A percentile compares a stretch with the other conserved stretches of the same genome.
phyloP scores from a whole-genome alignment of 768 basidiomycete genomes.

The Podaxis mareebaensis region DNA sequence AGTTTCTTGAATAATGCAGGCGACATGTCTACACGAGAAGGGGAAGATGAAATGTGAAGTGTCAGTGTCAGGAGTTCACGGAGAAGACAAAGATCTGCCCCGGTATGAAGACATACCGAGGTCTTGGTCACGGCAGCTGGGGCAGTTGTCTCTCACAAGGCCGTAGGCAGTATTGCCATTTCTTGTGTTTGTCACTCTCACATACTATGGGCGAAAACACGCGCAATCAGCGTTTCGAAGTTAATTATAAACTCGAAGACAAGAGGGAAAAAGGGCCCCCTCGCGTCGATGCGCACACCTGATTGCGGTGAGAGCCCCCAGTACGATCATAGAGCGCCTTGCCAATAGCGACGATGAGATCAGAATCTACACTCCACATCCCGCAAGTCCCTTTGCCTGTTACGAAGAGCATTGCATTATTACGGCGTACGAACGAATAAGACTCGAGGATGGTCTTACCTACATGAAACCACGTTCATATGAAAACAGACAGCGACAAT shows the following conservation, averaged over 20 bases:
- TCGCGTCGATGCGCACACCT: slow-evolving; percentile 39
- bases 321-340: slow-evolving; percentile 50
- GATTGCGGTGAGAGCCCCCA: slow-evolving; percentile 55
- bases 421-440: slow-evolving; percentile 10
- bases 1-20: slow-evolving; percentile 57
- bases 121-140: slow-evolving; percentile 48
- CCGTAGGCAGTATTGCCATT: slow-evolving; percentile 53
- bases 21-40: slow-evolving; percentile 57
- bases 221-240: slow-evolving; percentile 13
- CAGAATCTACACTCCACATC: slow-evolving; percentile 41
- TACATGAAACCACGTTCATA: slow-evolving; percentile 69
- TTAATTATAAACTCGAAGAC: slow-evolving; percentile 12
- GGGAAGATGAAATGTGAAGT: not conserved
- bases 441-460: slow-evolving; percentile 29
- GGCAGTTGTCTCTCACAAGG: slow-evolving; percentile 58
- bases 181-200: slow-evolving; percentile 51
- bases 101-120: slow-evolving; percentile 47
- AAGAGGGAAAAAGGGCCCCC: not conserved
- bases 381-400: slow-evolving; percentile 65
- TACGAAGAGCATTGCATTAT: slow-evolving; percentile 6
- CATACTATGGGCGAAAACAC: slow-evolving; percentile 41
- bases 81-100: not conserved
- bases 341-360: slow-evolving; percentile 65
- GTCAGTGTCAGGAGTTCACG: not conserved
- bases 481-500: slow-evolving; percentile 15